Conservation (phyloP, 768 basidiomycete genomes). For the Holtermanniella nyarrowii region DNA sequence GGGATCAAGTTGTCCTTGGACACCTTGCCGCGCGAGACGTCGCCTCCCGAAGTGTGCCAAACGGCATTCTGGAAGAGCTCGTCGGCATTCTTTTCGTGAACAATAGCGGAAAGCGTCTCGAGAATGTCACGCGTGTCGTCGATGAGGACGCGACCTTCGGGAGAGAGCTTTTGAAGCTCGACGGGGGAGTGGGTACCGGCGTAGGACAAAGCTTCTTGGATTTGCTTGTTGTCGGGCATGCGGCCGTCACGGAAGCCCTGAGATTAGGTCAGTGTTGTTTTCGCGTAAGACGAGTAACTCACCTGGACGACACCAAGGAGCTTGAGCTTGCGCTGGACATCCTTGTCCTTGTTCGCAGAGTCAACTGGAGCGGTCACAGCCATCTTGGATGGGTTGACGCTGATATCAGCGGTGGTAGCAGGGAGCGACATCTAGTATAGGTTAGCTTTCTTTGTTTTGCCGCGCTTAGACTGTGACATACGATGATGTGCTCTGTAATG, state of each 20-base stretch:
- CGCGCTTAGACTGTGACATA: no score
- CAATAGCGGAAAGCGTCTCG: conserved; percentile 57
- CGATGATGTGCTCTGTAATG: no score
- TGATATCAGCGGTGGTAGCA: conserved; percentile 21
- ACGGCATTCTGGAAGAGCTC: conserved; percentile 87
- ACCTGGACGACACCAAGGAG: conserved; percentile 74
- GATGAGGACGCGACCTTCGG: conserved; percentile 65
- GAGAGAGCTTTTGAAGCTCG: conserved; percentile 56
- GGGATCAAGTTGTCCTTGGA: conserved; percentile 46
- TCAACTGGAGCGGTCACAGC: conserved; percentile 61
- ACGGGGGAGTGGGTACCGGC: conserved; percentile 54
- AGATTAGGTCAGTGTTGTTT: conserved; percentile 4
- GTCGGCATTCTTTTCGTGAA: conserved; percentile 74
- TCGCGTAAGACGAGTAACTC: not conserved
- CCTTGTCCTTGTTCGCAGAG: conserved; percentile 53
- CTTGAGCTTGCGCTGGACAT: conserved; percentile 74
- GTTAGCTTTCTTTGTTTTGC: no score
- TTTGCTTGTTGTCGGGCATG: conserved; percentile 68
- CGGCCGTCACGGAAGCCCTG: conserved; percentile 65
- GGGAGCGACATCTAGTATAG: conserved; percentile 13
- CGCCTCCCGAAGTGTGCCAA: conserved; percentile 48
- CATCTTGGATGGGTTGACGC: conserved; percentile 41
- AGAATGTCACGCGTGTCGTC: conserved; percentile 70
- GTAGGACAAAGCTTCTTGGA: conserved; percentile 62
- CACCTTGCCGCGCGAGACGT: conserved; percentile 42